phyloP scores from a whole-genome alignment of 306 rosid species.

The Cercis canadensis region DNA sequence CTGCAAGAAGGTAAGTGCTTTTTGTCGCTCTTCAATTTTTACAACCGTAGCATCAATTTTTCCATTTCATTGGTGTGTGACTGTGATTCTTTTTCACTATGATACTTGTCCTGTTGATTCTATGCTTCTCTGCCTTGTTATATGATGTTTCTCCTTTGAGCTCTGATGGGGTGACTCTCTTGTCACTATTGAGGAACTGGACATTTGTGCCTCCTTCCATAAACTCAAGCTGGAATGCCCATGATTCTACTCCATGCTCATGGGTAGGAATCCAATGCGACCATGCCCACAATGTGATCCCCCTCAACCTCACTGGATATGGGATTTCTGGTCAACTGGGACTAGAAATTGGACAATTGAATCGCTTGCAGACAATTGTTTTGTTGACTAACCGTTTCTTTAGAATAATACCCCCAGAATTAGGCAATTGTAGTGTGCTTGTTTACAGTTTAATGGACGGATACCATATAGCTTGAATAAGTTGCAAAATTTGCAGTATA shows the following conservation, averaged over 20 bases:
- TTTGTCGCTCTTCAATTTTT: background rate
- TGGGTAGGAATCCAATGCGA: constrained; percentile 73
- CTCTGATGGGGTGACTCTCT: constrained; percentile 60
- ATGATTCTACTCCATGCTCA: constrained; percentile 68
- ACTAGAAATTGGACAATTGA: constrained; percentile 51
- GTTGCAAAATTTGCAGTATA: constrained; percentile 34
- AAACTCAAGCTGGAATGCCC: constrained; percentile 58
- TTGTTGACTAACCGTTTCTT: constrained; percentile 46
- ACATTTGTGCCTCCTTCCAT: constrained; percentile 47
- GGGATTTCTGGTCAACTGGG: constrained; percentile 64
- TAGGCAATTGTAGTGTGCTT: constrained; percentile 56
- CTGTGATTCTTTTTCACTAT: background rate
- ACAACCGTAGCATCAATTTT: no score
- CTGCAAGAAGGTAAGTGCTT: background rate
- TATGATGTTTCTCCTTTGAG: constrained; percentile 36
- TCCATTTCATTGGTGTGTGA: background rate
- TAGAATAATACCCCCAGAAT: constrained; percentile 49
- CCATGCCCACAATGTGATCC: constrained; percentile 32
- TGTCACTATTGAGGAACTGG: constrained; percentile 57
- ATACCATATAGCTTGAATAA: constrained; percentile 47
- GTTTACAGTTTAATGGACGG: constrained; percentile 39
- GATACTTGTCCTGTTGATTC: constrained; percentile 29
- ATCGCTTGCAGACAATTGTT: constrained; percentile 50
- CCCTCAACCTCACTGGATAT: constrained; percentile 52
- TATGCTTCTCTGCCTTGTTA: constrained; percentile 38